phyloP scores from a whole-genome alignment of 106 monocot species.

The Acorus gramineus region DNA sequence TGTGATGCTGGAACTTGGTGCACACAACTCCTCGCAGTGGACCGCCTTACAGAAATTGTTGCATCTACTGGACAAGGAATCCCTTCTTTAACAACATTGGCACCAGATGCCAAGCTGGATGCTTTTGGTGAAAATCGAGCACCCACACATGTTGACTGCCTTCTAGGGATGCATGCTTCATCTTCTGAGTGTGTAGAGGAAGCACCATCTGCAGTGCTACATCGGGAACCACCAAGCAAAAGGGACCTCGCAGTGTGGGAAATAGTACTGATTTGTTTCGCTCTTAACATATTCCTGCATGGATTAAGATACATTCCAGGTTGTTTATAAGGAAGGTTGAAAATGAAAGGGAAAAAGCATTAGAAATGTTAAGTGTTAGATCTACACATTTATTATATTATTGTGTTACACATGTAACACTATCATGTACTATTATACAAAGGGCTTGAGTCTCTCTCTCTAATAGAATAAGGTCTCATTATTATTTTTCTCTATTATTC shows the following conservation, averaged over 20 bases:
- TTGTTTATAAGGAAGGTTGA: too few relatives aligned
- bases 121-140: constrained; percentile 22
- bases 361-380: too few relatives aligned
- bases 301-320: too few relatives aligned
- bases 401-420: too few relatives aligned
- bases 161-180: constrained; percentile 42
- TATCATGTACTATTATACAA: too few relatives aligned
- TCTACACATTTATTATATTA: too few relatives aligned
- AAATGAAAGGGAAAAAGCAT: too few relatives aligned
- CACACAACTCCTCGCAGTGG: constrained; percentile 7
- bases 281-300: constrained; percentile 45
- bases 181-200: constrained; percentile 65
- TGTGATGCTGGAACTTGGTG: constrained; percentile 13
- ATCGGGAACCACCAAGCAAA: constrained; percentile 50
- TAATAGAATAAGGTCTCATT: too few relatives aligned
- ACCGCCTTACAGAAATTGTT: constrained; percentile 18
- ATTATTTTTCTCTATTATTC: too few relatives aligned
- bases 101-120: constrained; percentile 9
- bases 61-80: constrained; percentile 28
- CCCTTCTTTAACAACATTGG: constrained; percentile 8
- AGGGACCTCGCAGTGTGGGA: constrained; percentile 84
- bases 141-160: constrained; percentile 16
- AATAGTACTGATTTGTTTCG: constrained; percentile 75
- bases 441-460: too few relatives aligned
- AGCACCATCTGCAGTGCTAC: constrained; percentile 52